Conservation (phyloP, 2,329 filamentous ascomycete genomes). For the Colletotrichum sp. region DNA sequence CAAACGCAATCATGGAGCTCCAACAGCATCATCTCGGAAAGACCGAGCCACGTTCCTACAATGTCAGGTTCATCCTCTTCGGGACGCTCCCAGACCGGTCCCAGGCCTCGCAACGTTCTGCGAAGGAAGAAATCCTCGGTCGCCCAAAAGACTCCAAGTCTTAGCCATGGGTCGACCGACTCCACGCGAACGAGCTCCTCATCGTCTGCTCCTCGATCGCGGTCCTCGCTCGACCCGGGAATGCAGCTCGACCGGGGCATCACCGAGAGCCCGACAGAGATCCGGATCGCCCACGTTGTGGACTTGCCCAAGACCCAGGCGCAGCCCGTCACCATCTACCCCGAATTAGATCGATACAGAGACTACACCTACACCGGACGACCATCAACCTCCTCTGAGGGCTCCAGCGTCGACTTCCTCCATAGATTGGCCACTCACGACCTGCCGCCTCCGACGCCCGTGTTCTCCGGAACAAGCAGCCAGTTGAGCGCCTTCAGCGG, state of each 20-base stretch:
- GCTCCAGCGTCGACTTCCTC: conserved; percentile 49
- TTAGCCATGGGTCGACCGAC: conserved; percentile 37
- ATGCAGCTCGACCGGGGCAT: conserved; percentile 46
- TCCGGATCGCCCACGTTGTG: conserved; percentile 44
- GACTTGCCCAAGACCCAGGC: conserved; percentile 42
- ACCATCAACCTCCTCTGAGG: conserved; percentile 37
- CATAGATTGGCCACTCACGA: conserved; percentile 68
- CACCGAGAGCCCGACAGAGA: conserved; percentile 49
- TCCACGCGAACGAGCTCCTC: conserved; percentile 46
- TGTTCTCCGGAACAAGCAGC: conserved; percentile 64
- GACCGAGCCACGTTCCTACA: conserved; percentile 34
- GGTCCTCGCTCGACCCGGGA: conserved; percentile 38
- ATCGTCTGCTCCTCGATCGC: conserved; percentile 46
- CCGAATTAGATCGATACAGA: conserved; percentile 67
- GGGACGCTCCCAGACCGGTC: conserved; percentile 34
- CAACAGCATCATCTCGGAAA: conserved; percentile 35
- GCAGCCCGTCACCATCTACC: conserved; percentile 56
- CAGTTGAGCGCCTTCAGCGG: conserved; percentile 65
- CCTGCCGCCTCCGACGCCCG: conserved; percentile 69
- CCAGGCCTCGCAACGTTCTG: conserved; percentile 47
- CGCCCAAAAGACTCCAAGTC: conserved; percentile 39
- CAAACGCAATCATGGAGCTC: conserved; percentile 50
- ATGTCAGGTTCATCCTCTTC: conserved; percentile 38
- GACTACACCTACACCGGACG: conserved; percentile 38
- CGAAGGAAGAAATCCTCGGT: conserved; percentile 56